A percentile compares a stretch with the other conserved stretches of the same genome.
These are phyloP conservation scores for Hypholoma sublateritium DNA, from an alignment of 768 basidiomycete species.

Conservation along the genomic window DNA sequence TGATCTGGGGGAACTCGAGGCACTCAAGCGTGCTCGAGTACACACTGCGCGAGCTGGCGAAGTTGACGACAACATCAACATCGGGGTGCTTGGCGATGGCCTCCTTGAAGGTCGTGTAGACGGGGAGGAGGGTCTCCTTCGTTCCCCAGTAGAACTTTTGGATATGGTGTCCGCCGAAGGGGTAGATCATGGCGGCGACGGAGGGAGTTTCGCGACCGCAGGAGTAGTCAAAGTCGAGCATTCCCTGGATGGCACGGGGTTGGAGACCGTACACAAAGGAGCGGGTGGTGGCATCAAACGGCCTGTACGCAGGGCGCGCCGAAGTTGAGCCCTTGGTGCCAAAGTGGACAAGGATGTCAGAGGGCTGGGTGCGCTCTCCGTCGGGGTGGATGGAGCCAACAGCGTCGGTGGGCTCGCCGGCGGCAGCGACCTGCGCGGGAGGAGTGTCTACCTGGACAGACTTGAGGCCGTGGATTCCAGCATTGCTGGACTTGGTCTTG, in stretches of 20 bases:
- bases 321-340: constrained; percentile 45
- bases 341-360: constrained; percentile 92
- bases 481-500: constrained; percentile 36
- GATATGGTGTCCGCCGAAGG: constrained; percentile 99
- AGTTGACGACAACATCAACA: constrained; percentile 98
- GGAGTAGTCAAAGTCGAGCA: constrained; percentile 98
- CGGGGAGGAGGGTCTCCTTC: constrained; percentile 96
- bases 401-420: constrained; percentile 40
- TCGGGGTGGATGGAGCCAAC: constrained; percentile 76
- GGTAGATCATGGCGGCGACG: constrained; percentile 99
- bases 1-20: constrained; percentile 58
- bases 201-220: constrained; percentile 90
- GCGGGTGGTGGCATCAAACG: constrained; percentile 92
- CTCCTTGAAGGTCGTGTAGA: constrained; percentile 90
- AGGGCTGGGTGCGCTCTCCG: constrained; percentile 78
- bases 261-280: constrained; percentile 98
- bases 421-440: constrained; percentile 34
- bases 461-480: constrained; percentile 27
- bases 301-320: constrained; percentile 77
- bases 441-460: constrained; percentile 40
- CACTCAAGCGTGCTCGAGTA: constrained; percentile 95
- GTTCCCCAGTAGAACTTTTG: constrained; percentile 99
- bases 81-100: constrained; percentile 94
- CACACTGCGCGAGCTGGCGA: constrained; percentile 90
- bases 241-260: constrained; percentile 96